Conservation (phyloP, 441 rosid species). For the Theobroma grandiflorum region DNA sequence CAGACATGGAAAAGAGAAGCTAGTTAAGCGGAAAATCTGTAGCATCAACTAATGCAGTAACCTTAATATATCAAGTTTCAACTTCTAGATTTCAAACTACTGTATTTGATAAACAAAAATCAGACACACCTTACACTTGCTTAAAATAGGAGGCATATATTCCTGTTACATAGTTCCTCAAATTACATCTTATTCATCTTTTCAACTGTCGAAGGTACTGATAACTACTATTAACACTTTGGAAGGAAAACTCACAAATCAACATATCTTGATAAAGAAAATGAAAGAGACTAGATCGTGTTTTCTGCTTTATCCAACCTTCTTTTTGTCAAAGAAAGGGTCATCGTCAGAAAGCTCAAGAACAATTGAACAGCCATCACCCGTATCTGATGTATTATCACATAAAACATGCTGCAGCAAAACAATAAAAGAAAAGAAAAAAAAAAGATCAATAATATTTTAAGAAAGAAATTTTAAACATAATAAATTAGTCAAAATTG, state of each 20-base stretch:
- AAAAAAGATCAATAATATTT: background rate
- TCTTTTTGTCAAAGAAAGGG: slow-evolving; percentile 68
- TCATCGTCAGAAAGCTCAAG: slow-evolving; percentile 65
- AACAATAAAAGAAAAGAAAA: background rate
- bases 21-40: background rate
- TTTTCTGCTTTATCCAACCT: slow-evolving; percentile 50
- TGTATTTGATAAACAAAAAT: background rate
- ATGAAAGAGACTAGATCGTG: slow-evolving; percentile 8
- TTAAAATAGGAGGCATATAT: background rate
- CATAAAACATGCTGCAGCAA: slow-evolving; percentile 42
- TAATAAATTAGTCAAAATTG: background rate
- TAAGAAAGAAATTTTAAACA: background rate
- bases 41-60: background rate
- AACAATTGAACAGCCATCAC: slow-evolving; percentile 43
- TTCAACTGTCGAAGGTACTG: background rate
- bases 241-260: slow-evolving; percentile 5
- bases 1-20: slow-evolving; percentile 21
- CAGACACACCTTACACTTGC: background rate
- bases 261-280: slow-evolving; percentile 20
- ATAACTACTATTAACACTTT: background rate
- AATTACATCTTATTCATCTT: slow-evolving; percentile 9
- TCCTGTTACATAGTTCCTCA: background rate
- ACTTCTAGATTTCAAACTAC: slow-evolving; percentile 11
- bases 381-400: slow-evolving; percentile 28
- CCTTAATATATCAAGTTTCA: slow-evolving; percentile 1